phyloP scores from a whole-genome alignment of 495 filamentous ascomycete species.

The Penicillium macrosclerotiorum region DNA sequence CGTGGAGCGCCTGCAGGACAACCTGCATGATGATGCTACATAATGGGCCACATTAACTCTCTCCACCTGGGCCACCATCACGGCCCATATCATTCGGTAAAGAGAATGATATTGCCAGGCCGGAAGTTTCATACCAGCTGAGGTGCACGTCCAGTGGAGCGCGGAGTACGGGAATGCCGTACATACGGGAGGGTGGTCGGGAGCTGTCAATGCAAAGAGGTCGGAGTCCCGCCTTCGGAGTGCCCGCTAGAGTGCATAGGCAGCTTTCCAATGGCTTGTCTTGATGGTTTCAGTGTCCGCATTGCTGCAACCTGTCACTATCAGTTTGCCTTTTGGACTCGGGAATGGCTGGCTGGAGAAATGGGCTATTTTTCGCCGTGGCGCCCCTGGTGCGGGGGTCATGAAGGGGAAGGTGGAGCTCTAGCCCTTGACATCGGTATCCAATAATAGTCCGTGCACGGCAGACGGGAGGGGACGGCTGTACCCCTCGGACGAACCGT shows the following conservation, averaged over 20 bases:
- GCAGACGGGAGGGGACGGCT: constrained; percentile 2
- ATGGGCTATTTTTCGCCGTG: background rate
- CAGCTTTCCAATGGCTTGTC: background rate
- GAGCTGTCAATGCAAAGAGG: background rate
- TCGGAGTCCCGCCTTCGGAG: constrained; percentile 6
- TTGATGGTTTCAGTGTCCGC: background rate
- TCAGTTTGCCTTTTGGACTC: background rate
- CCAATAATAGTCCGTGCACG: constrained; percentile 1
- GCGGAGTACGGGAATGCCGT: too few species aligned
- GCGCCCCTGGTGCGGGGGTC: constrained; percentile 4
- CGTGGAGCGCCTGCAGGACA: constrained; percentile 1
- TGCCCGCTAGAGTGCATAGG: constrained; percentile 1
- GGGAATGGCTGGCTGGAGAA: constrained; percentile 17
- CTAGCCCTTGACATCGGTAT: constrained; percentile 2
- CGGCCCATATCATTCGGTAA: constrained; percentile 5
- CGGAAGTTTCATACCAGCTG: background rate
- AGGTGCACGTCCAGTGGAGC: too few species aligned
- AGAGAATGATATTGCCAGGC: background rate
- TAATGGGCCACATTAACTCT: background rate
- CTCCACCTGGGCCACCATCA: constrained; percentile 12
- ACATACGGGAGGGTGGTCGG: too few species aligned
- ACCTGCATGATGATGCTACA: constrained; percentile 13
- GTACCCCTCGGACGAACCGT: constrained; percentile 10
- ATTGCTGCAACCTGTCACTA: background rate
- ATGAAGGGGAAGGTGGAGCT: background rate